Base-by-base conservation (phyloP, 441 rosid genomes). In the Erodium trifolium region DNA sequence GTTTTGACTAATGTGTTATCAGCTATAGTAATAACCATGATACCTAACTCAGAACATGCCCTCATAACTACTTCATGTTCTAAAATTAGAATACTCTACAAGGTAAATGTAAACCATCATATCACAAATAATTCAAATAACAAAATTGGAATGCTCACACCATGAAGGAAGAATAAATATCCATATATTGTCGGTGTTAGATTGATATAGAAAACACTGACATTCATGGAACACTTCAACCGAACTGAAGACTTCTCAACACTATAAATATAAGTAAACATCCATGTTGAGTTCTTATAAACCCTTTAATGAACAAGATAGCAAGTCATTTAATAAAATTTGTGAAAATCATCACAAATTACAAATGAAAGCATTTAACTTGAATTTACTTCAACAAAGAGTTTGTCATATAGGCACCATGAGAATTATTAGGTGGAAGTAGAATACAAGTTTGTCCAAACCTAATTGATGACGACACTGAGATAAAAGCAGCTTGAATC, bases 71-170 rank as follows among this genome's bases (percentile, higher is more conserved):
- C 34, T 53, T 51, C 23, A 35, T 10, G 16, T 29, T 29, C 18
- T 29, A 14, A 59, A 59, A 60, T 18, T 60, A 60, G 23, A n/a
- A 23, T 23, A 60, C 64, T 19, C 0, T 60, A 23, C 11, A 7
- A 2, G 11, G 13, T 60, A 18, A 19, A 60, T 23, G n/a, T 17
- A 8, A 7, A 60, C 18, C 64, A 60, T 2, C 34, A 23, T 18
- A 60, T 19, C 64, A 60, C 10, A 4, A 63, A 13, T 6, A 63
- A n/a, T 63, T 63, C 66, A 63, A 63, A 63, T 63, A 27, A 7
- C 39, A 29, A 63, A 63, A 29, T 29, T 63, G 5, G 41, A 31
- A 27, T 12, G 16, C 66, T n/a, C 66, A 63, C 66, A 63, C 66
- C 66, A 63, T 29, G 18, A 11, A 5, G 6, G 13, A 63, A 9